Evolutionary conservation across 2,329 filamentous ascomycete species (phyloP).

Genomic region (Claviceps sorghi): DNA sequence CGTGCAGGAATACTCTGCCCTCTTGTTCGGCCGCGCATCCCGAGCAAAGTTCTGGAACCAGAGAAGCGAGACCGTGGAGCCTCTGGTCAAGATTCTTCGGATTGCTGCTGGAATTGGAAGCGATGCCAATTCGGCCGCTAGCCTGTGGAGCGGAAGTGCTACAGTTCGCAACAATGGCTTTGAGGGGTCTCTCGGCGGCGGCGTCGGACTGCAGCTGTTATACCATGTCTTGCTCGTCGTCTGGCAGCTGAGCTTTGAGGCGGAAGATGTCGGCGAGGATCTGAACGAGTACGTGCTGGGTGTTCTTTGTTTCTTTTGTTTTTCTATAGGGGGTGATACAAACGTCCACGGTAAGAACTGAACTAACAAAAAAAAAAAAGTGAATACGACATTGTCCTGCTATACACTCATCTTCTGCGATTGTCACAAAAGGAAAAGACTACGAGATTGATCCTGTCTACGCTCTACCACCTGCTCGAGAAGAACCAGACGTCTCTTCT

Average conservation of each 20-base stretch:
- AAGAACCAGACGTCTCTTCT: conserved; percentile 58
- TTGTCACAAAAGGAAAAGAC: conserved; percentile 97
- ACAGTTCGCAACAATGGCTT: conserved; percentile 44
- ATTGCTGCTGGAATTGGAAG: conserved; percentile 60
- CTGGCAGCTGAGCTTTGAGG: conserved; percentile 96
- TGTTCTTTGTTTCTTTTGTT: too few relatives aligned
- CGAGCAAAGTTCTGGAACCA: conserved; percentile 85
- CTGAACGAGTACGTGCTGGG: conserved; percentile 59
- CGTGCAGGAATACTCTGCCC: conserved; percentile 75
- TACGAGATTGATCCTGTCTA: conserved; percentile 77
- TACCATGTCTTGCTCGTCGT: conserved; percentile 89
- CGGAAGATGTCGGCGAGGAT: conserved; percentile 54
- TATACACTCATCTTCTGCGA: conserved; percentile 84
- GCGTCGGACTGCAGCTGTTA: conserved; percentile 79
- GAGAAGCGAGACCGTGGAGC: conserved; percentile 67
- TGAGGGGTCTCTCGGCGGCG: conserved; percentile 54
- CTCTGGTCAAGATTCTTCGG: conserved; percentile 68
- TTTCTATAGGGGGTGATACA: too few relatives aligned
- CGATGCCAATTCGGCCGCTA: conserved; percentile 47
- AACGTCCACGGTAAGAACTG: background rate
- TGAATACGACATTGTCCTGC: conserved; percentile 79
- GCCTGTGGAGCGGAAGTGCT: conserved; percentile 44
- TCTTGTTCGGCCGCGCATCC: conserved; percentile 61
- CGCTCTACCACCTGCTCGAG: conserved; percentile 70
- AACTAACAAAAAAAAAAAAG: conserved; percentile 28